A percentile compares a stretch with the other conserved stretches of the same genome.
phyloP scores from a whole-genome alignment of 345 rosid species.

The Hibiscus mutabilis region DNA sequence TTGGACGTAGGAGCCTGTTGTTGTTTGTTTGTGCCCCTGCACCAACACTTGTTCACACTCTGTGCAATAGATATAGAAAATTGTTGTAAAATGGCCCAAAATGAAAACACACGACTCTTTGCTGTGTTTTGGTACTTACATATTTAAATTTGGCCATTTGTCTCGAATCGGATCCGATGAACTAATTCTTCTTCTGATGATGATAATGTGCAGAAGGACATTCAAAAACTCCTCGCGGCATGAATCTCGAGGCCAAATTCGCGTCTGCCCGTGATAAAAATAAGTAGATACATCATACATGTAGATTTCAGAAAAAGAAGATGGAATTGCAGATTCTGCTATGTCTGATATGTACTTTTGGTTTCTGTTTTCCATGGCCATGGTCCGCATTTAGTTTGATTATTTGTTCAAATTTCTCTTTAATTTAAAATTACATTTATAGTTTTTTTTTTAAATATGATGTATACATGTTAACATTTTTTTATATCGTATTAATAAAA shows the following conservation, averaged over 20 bases:
- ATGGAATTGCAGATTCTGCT: neutral
- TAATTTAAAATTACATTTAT: no score
- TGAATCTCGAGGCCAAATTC: conserved; percentile 15
- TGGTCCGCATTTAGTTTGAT: neutral
- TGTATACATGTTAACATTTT: no score
- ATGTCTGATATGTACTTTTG: neutral
- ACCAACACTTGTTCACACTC: no score
- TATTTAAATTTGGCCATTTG: neutral
- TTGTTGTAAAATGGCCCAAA: neutral
- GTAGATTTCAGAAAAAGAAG: conserved; percentile 6
- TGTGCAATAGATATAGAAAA: no score
- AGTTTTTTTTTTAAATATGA: no score
- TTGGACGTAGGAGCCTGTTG: no score
- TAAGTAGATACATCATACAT: neutral
- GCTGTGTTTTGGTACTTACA: neutral
- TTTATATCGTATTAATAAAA: no score
- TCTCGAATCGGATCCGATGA: neutral
- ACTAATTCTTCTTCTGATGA: neutral
- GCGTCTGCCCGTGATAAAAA: neutral
- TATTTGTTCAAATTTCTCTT: neutral
- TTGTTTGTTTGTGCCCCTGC: no score
- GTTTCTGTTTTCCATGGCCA: neutral
- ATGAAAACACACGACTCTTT: neutral
- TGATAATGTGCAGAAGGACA: conserved; percentile 46
- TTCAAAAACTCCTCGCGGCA: conserved; percentile 58